Base-by-base conservation (phyloP, 2,329 filamentous ascomycete genomes). In the Fusarium fujikuroi region DNA sequence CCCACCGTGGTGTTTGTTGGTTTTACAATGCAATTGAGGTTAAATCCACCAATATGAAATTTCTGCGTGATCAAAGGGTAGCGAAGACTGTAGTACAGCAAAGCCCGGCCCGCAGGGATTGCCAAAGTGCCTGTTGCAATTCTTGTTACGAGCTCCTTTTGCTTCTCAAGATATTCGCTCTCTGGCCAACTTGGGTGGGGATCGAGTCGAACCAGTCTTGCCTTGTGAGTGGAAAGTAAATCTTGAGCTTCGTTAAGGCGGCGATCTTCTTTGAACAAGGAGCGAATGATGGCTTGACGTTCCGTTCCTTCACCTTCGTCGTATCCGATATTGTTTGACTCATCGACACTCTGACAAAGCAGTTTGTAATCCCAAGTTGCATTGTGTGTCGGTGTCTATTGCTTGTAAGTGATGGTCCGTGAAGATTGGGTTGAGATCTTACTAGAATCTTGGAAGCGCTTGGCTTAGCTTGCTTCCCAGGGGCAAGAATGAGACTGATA, bases 21-120 rank as follows among this genome's bases (percentile, higher is more conserved):
- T 79, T 95, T 96, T 85, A 99, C 95, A 14, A 96, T 87, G 78
- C 95, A 98, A 60, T 93, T 94, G 40, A 97, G 87, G 72, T 95
- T 97, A 83, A 99, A 99, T 1, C 95, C 95, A 54, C 93, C 90
- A 49, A 98, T 92, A 19, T 92, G 91, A 76, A 97, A 94, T 78
- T 95, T 97, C 80, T 99, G 96, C 0, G 96, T 99, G 57, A 98
- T 86, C 21, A 99, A 85, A 16, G 97, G 97, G 65, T 93, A 92
- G 40, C 95, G 92, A 61, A 95, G 91, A 75, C 94, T 93, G 81
- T 94, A 99, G 80, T 95, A 93, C 62, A 98, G 86, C 82, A 99
- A 90, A 4, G 92, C 95, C 70, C 95, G 91, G 4, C 97, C 97
- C 10, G 94, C 89, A 3, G 96, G 94, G 60, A 98, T 92, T 4